phyloP scores from a whole-genome alignment of 305 asterid species.

The Fraxinus xanthoxyloides region DNA sequence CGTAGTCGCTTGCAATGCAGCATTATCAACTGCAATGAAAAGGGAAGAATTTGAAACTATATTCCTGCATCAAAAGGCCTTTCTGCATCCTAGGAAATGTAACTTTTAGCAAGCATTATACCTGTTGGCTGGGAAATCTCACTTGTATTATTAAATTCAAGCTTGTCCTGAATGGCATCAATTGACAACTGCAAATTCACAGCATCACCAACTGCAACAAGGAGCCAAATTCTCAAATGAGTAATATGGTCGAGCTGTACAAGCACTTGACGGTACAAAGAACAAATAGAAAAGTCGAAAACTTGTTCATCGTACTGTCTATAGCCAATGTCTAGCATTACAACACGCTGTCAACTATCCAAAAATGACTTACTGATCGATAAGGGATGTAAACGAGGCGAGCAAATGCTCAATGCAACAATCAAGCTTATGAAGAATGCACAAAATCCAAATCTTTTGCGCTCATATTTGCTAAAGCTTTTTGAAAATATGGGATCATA shows the following conservation, averaged over 20 bases:
- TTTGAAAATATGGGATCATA: conserved; percentile 68
- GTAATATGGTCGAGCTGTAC: background rate
- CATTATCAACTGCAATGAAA: background rate
- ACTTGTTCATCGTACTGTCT: background rate
- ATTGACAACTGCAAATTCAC: conserved; percentile 42
- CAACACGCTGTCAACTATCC: background rate
- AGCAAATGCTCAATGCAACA: conserved; percentile 39
- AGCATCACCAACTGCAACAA: conserved; percentile 46
- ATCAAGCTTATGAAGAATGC: conserved; percentile 42
- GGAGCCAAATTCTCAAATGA: background rate
- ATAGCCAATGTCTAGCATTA: background rate
- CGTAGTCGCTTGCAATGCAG: background rate
- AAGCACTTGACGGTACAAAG: background rate
- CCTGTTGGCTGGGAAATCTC: conserved; percentile 20
- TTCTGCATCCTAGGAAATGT: background rate
- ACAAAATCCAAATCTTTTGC: conserved; percentile 47
- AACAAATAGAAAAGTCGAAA: background rate
- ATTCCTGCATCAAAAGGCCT: background rate
- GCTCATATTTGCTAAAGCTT: conserved; percentile 56
- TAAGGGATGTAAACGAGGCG: conserved; percentile 39
- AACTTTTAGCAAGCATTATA: background rate
- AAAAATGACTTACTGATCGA: conserved; percentile 40
- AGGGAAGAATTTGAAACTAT: background rate
- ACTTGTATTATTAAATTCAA: conserved; percentile 5
- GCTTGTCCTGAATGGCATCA: conserved; percentile 37